Conservation (phyloP, 352 stramenopile genomes). For the Phytophthora constricta region DNA sequence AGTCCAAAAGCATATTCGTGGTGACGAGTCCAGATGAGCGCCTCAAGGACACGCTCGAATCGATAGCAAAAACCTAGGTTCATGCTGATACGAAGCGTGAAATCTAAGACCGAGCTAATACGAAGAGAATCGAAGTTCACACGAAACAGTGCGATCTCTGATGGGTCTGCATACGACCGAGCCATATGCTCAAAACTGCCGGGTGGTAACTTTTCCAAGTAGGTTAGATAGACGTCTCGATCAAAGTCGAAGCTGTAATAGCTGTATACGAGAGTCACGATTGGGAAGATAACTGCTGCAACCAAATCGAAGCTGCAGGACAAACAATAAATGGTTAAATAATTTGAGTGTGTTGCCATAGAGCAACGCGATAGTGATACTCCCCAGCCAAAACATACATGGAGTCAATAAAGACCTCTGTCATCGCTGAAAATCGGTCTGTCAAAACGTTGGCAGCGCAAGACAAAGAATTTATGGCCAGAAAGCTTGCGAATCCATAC, state of each 20-base stretch:
- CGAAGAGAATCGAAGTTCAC: slow-evolving; percentile 26
- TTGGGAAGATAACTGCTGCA: slow-evolving; percentile 32
- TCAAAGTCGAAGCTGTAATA: slow-evolving; percentile 35
- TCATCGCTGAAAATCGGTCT: slow-evolving; percentile 20
- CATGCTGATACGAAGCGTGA: slow-evolving; percentile 21
- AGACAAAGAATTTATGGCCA: slow-evolving; percentile 26
- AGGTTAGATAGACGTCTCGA: slow-evolving; percentile 24
- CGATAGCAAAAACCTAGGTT: slow-evolving; percentile 26
- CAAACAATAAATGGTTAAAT: neutral
- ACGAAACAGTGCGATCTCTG: slow-evolving; percentile 24
- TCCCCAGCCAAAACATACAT: slow-evolving; percentile 5
- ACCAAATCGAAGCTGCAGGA: slow-evolving; percentile 36
- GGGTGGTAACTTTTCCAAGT: slow-evolving; percentile 9
- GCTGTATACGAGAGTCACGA: slow-evolving; percentile 29
- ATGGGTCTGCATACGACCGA: slow-evolving; percentile 26
- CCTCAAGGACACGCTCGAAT: slow-evolving; percentile 9
- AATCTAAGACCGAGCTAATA: slow-evolving; percentile 9
- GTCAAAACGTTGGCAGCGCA: slow-evolving; percentile 15
- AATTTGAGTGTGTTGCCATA: neutral
- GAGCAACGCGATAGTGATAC: neutral
- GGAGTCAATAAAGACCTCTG: slow-evolving; percentile 33
- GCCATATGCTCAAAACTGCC: slow-evolving; percentile 29
- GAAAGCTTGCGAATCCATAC: slow-evolving; percentile 26
- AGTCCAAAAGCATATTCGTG: neutral
- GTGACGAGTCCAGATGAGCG: neutral